phyloP scores from a whole-genome alignment of 2,329 filamentous ascomycete species.

The Xylaria sp. region DNA sequence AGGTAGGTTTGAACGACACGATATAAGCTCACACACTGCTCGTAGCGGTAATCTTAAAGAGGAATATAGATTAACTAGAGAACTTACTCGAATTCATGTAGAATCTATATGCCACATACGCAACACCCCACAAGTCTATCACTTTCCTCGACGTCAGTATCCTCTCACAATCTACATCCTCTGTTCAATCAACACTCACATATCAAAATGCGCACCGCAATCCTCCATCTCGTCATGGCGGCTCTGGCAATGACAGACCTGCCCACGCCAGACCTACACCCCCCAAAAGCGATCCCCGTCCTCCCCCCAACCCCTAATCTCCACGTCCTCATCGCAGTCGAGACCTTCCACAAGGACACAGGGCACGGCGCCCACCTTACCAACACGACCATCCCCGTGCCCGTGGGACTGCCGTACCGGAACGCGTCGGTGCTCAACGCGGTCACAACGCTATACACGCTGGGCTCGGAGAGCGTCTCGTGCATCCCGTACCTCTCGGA shows the following conservation, averaged over 20 bases:
- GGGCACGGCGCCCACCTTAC: background rate
- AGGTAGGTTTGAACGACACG: background rate
- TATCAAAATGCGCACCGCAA: constrained; percentile 21
- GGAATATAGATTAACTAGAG: background rate
- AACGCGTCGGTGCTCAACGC: constrained; percentile 15
- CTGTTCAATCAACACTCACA: background rate
- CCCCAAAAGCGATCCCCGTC: background rate
- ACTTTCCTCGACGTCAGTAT: background rate
- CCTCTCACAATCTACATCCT: background rate
- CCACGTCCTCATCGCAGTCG: background rate
- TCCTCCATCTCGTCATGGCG: constrained; percentile 20
- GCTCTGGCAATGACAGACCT: background rate
- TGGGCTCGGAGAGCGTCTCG: background rate
- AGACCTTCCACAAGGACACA: background rate
- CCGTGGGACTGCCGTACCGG: background rate
- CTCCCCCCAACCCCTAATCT: no score
- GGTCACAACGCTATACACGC: constrained; percentile 29
- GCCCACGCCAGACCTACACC: background rate
- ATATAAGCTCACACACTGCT: background rate
- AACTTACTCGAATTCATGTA: background rate
- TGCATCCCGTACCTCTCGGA: constrained; percentile 17
- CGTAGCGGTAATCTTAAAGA: background rate
- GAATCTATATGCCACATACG: background rate
- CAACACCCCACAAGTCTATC: background rate
- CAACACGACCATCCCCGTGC: constrained; percentile 19